Conservation (phyloP, 805 yeast genomes). For the Starmerella riodocensis region DNA sequence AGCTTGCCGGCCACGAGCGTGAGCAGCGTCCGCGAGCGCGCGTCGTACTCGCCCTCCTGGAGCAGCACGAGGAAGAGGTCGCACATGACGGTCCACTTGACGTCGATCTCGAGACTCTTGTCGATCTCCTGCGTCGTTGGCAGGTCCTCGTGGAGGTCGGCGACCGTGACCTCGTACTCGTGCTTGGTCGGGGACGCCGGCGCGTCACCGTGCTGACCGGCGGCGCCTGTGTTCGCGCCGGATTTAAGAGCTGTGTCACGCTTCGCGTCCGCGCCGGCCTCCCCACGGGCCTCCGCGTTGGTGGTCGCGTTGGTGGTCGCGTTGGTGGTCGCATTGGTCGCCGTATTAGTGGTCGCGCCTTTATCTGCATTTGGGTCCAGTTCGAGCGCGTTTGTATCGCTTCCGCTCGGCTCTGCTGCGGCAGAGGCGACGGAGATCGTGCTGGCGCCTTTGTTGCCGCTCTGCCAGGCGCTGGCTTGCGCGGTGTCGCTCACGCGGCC, state of each 20-base stretch:
- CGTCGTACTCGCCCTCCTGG: conserved; percentile 75
- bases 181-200: too few relatives aligned
- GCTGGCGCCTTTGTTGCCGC: too few relatives aligned
- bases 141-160: conserved; percentile 14
- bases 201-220: too few relatives aligned
- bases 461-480: too few relatives aligned
- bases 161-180: conserved; percentile 1
- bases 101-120: conserved; percentile 43
- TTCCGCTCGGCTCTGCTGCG: background rate
- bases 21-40: conserved; percentile 74
- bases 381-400: too few relatives aligned
- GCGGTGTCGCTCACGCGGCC: too few relatives aligned
- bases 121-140: background rate
- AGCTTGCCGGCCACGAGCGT: conserved; percentile 52
- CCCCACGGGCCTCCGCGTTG: background rate
- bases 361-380: background rate
- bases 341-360: background rate
- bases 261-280: background rate
- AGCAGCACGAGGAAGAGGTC: conserved; percentile 71
- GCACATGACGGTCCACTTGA: conserved; percentile 88
- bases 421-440: too few relatives aligned
- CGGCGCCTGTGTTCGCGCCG: too few relatives aligned
- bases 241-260: background rate
- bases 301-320: background rate
- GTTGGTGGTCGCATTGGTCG: background rate